Conservation (phyloP, 768 basidiomycete species). For the Kwoniella mangroviensis region DNA sequence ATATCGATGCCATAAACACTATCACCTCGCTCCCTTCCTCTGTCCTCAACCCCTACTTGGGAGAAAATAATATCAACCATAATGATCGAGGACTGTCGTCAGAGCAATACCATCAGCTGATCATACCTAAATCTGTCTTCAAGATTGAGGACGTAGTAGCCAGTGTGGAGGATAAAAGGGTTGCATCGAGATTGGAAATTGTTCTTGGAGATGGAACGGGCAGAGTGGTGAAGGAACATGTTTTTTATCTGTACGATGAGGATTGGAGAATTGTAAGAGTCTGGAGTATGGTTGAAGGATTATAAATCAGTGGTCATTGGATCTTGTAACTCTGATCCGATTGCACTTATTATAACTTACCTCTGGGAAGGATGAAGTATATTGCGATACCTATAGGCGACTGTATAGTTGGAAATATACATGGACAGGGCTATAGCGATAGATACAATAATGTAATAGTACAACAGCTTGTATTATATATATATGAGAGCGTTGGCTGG, state of each 20-base stretch:
- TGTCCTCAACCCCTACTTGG: conserved; percentile 5
- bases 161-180: not conserved
- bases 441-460: no score
- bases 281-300: conserved; percentile 27
- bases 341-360: no score
- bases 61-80: conserved; percentile 5
- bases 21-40: not conserved
- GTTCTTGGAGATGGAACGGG: conserved; percentile 3
- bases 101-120: conserved; percentile 12
- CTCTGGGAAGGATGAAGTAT: no score
- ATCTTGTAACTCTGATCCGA: not conserved
- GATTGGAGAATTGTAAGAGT: conserved; percentile 19
- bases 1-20: conserved; percentile 9
- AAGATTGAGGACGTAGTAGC: conserved; percentile 1
- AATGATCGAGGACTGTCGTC: conserved; percentile 3
- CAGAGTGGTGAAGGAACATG: conserved; percentile 22
- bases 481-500: no score
- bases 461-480: no score
- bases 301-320: conserved; percentile 1
- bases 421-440: no score
- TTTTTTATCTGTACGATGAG: conserved; percentile 23
- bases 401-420: not conserved
- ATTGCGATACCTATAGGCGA: not conserved
- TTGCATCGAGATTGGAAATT: conserved; percentile 19
- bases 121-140: conserved; percentile 11